phyloP scores from a whole-genome alignment of 805 yeast species.

The Ogataea salicorniae region DNA sequence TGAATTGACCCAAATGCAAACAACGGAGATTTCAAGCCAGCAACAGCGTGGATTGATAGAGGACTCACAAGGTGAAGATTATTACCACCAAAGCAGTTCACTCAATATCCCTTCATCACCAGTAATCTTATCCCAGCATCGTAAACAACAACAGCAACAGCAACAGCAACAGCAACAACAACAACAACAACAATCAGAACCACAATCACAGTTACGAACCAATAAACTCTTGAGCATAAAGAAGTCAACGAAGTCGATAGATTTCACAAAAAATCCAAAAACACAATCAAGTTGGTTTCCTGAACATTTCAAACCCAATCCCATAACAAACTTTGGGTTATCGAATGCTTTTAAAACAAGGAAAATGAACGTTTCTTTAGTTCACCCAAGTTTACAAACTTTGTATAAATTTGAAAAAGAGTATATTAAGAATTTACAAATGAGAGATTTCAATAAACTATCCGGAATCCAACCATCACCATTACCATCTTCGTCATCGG shows the following conservation, averaged over 20 bases:
- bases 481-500: no score
- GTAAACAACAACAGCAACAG: neutral
- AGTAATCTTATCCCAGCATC: no score
- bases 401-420: slow-evolving; percentile 20
- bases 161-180: neutral
- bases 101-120: no score
- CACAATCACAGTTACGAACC: neutral
- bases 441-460: slow-evolving; percentile 21
- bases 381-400: slow-evolving; percentile 21
- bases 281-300: slow-evolving; percentile 30
- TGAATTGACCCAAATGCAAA: no score
- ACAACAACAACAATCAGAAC: neutral
- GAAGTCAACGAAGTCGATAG: slow-evolving; percentile 5
- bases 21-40: no score
- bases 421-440: slow-evolving; percentile 17
- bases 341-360: slow-evolving; percentile 19
- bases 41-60: no score
- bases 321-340: slow-evolving; percentile 18
- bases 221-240: neutral
- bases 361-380: slow-evolving; percentile 11
- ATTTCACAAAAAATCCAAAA: slow-evolving; percentile 25
- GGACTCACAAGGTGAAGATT: no score
- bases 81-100: no score
- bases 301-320: slow-evolving; percentile 33
- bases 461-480: slow-evolving; percentile 10